These are phyloP conservation scores for Leucocoprinus leucothites DNA, from an alignment of 768 basidiomycete species.

Conservation along the genomic window DNA sequence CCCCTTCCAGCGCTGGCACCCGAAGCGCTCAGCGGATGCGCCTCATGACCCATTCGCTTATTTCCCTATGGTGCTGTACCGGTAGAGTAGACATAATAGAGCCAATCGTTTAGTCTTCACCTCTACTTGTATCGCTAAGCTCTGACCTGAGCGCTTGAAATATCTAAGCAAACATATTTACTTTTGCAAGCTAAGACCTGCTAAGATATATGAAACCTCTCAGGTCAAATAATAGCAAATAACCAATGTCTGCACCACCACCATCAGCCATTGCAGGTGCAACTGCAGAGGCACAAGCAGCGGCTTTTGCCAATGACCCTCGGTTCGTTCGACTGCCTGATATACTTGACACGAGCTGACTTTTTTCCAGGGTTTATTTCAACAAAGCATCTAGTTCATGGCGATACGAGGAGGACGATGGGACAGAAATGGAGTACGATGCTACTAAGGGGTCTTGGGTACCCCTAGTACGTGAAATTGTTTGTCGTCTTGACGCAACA, in stretches of 20 bases:
- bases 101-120: no score
- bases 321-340: slow-evolving; percentile 34
- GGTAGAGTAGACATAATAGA: slow-evolving; percentile 19
- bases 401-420: slow-evolving; percentile 89
- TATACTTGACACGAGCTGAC: slow-evolving; percentile 19
- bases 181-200: not conserved
- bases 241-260: slow-evolving; percentile 44
- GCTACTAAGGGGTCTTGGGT: slow-evolving; percentile 74
- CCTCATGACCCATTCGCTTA: slow-evolving; percentile 81
- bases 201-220: not conserved
- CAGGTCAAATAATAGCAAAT: slow-evolving; percentile 39
- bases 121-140: no score
- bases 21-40: slow-evolving; percentile 67
- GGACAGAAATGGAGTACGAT: slow-evolving; percentile 90
- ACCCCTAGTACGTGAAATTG: slow-evolving; percentile 62
- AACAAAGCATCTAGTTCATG: slow-evolving; percentile 74
- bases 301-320: slow-evolving; percentile 77
- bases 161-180: no score
- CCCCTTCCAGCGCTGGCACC: slow-evolving; percentile 70
- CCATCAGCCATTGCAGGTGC: slow-evolving; percentile 51
- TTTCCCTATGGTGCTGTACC: slow-evolving; percentile 78
- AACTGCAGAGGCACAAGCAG: slow-evolving; percentile 53
- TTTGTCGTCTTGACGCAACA: not conserved
- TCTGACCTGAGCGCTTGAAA: no score
- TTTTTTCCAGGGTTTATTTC: slow-evolving; percentile 62